Conservation (phyloP, 2,329 filamentous ascomycete genomes). For the Sodiomyces alkalinus region DNA sequence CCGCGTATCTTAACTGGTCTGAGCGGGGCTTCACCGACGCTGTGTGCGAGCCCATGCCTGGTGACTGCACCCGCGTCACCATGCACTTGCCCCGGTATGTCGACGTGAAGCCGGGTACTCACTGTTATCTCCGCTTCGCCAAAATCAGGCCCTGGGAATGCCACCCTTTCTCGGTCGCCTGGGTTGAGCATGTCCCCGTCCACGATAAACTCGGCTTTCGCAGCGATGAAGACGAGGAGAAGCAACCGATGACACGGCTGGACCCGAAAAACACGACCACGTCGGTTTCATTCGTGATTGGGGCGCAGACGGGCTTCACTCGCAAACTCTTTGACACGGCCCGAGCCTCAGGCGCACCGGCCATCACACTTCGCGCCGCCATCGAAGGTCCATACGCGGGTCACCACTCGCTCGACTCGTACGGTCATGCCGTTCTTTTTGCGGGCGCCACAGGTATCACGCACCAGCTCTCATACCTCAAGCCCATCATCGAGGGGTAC, state of each 20-base stretch:
- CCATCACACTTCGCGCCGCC: constrained; percentile 52
- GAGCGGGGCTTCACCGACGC: constrained; percentile 45
- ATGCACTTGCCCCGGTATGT: constrained; percentile 53
- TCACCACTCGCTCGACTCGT: constrained; percentile 76
- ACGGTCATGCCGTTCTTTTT: constrained; percentile 81
- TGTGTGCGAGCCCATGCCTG: constrained; percentile 50
- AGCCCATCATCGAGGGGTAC: constrained; percentile 57
- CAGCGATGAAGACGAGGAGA: constrained; percentile 15
- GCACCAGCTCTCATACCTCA: constrained; percentile 80
- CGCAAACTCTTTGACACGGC: constrained; percentile 64
- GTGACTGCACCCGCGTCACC: constrained; percentile 55
- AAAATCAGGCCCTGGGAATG: constrained; percentile 53
- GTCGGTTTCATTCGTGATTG: constrained; percentile 67
- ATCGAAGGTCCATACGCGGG: constrained; percentile 84
- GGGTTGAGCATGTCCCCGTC: constrained; percentile 43
- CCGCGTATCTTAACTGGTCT: constrained; percentile 53
- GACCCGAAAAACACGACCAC: constrained; percentile 30
- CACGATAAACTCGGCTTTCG: constrained; percentile 21
- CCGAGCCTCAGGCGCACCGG: constrained; percentile 30
- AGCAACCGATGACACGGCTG: constrained; percentile 19
- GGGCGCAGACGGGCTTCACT: constrained; percentile 79
- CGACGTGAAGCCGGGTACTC: constrained; percentile 52
- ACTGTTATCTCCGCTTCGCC: constrained; percentile 59
- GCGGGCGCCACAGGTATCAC: constrained; percentile 91
- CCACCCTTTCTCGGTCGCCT: constrained; percentile 68